Conservation (phyloP, 139 green algal genomes). For the Asterochloris sp. region DNA sequence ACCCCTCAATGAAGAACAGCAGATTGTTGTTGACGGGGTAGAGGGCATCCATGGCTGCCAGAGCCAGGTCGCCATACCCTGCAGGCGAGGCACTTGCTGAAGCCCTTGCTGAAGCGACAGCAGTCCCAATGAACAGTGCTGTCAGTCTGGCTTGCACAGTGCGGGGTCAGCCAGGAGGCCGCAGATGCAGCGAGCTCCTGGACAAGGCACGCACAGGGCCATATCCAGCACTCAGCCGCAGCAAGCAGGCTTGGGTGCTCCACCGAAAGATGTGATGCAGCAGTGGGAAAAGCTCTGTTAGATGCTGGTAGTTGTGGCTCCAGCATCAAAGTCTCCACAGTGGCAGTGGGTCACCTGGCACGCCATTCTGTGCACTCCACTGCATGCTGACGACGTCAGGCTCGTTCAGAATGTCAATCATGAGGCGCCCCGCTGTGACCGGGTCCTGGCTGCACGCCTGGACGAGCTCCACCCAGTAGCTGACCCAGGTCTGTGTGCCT, state of each 20-base stretch:
- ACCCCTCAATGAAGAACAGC: slow-evolving; percentile 30
- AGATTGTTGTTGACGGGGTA: slow-evolving; percentile 22
- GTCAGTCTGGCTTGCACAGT: too few relatives aligned
- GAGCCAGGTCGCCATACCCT: slow-evolving; percentile 30
- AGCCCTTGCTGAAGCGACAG: too few relatives aligned
- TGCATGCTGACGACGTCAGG: slow-evolving; percentile 13
- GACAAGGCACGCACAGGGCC: too few relatives aligned
- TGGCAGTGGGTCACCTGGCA: slow-evolving; percentile 10
- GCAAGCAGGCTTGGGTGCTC: too few relatives aligned
- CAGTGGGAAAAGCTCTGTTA: too few relatives aligned
- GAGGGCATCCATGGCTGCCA: slow-evolving; percentile 42
- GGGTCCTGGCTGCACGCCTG: not conserved
- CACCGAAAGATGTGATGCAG: too few relatives aligned
- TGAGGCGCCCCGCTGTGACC: not conserved
- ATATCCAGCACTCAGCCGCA: too few relatives aligned
- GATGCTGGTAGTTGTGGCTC: too few relatives aligned
- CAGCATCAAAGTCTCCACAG: too few relatives aligned
- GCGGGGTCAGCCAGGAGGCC: too few relatives aligned
- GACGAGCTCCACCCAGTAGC: slow-evolving; percentile 2
- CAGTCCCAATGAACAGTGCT: too few relatives aligned
- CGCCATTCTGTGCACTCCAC: slow-evolving; percentile 22
- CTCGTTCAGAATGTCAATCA: slow-evolving; percentile 37
- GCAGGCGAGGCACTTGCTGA: not conserved
- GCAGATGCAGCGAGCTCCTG: too few relatives aligned
- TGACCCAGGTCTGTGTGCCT: slow-evolving; percentile 10